These are phyloP conservation scores for Tuber umbilicatum DNA, from an alignment of 495 filamentous ascomycete species.

Conservation along the genomic window DNA sequence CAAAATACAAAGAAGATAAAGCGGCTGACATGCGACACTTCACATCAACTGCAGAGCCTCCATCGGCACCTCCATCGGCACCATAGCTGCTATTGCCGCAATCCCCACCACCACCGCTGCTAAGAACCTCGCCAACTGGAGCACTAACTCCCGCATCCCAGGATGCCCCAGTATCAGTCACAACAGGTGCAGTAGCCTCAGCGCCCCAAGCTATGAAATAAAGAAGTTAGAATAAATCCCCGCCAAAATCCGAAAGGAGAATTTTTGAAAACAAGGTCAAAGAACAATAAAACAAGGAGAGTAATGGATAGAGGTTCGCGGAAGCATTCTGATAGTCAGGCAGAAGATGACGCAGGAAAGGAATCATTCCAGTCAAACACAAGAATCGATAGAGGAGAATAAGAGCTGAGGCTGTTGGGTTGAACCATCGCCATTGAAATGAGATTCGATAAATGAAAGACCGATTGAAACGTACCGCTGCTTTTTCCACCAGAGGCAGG, in stretches of 20 bases:
- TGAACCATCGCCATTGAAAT: background rate
- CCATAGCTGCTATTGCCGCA: constrained; percentile 6
- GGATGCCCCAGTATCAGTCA: background rate
- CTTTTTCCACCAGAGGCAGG: background rate
- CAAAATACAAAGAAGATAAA: background rate
- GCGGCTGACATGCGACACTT: constrained; percentile 47
- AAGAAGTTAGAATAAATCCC: background rate
- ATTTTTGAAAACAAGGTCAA: constrained; percentile 1
- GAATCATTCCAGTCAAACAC: background rate
- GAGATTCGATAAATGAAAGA: background rate
- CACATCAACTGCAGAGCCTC: constrained; percentile 7
- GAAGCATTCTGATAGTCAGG: background rate
- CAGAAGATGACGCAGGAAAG: background rate
- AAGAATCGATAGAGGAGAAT: background rate
- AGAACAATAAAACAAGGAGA: background rate
- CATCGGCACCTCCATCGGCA: background rate
- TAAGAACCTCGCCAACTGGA: constrained; percentile 3
- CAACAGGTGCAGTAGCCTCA: constrained; percentile 27
- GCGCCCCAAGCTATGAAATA: constrained; percentile 34
- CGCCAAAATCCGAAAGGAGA: background rate
- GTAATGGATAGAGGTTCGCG: background rate
- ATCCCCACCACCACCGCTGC: constrained; percentile 5
- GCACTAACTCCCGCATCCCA: background rate
- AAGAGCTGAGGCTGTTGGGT: background rate
- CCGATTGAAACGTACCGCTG: constrained; percentile 19